Percentiles rank a stretch among this genome's conserved stretches.
phyloP scores from a whole-genome alignment of 345 rosid genomes.

The Eucalyptus curtisii region DNA sequence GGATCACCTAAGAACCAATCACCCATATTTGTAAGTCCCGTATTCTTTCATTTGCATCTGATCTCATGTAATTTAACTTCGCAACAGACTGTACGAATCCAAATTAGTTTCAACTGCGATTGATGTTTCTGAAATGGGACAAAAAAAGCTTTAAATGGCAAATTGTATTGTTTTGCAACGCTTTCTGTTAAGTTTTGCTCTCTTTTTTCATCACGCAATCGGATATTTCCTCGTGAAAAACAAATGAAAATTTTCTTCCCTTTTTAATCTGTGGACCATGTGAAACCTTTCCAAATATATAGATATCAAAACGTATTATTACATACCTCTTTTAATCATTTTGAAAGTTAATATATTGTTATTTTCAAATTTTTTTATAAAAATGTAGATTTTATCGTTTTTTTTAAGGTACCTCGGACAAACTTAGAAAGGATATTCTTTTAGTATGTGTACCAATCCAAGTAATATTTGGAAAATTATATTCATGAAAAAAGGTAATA shows the following conservation, averaged over 20 bases:
- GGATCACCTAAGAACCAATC: no score
- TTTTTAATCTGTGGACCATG: neutral
- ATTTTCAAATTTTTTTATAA: neutral
- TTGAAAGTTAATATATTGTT: neutral
- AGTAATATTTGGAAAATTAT: neutral
- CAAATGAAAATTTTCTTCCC: neutral
- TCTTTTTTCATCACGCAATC: accelerated
- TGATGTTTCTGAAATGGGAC: neutral
- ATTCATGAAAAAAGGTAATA: neutral
- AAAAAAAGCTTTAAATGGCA: neutral
- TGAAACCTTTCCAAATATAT: neutral
- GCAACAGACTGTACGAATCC: neutral
- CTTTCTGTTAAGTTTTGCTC: neutral
- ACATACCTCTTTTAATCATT: neutral
- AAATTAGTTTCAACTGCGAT: neutral
- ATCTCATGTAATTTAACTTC: neutral
- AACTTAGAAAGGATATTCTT: neutral
- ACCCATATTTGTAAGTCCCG: neutral
- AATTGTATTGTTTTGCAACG: neutral
- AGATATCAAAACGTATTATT: neutral
- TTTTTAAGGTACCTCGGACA: neutral
- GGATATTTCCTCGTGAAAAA: neutral
- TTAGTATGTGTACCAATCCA: neutral
- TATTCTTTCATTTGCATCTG: neutral
- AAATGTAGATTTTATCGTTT: neutral